Evolutionary conservation across 441 rosid genomes (phyloP), one percentile per base, ranked within the genome.

Genomic region (Biscutella laevigata): DNA sequence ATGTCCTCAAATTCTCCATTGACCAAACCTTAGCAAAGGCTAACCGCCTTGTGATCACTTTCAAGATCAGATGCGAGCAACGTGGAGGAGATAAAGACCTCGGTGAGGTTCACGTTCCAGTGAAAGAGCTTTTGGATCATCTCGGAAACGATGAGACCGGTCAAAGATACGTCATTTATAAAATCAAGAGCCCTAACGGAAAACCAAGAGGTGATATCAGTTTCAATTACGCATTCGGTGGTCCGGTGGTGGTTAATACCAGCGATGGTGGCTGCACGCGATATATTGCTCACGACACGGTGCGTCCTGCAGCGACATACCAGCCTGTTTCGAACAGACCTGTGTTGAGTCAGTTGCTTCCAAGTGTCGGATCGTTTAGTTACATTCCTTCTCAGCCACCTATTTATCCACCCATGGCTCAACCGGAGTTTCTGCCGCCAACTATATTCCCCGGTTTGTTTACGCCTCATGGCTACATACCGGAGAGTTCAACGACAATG

Each of bases 81-180:
- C 59, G 36, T 30, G 70, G 25, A 7, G 65, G 83, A 3, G 88
- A 85, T 28, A 74, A 65, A 67, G 88, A 81, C 24, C 43, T 88
- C 16, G 94, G 87, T 7, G 80, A 72, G 60, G 86, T 82, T 64
- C 60, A 59, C 62, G 80, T 88, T 2, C 89, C 81, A 4, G 53
- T 88, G 39, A 77, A 74, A 59, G 95, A 88, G 69, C 75, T 88
- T 10, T 29, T 79, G 33, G 74, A 68, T 28, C 70, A 62, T 52
- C 66, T 66, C 1, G 71, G 71, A 38, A 53, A 53, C 33, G 61
- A 66, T 3, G 59, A 59, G 7, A 20, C 45, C 40, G 66, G 71
- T 12, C 52, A 59, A 53, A 66, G 73, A 29, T 75, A 71, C 22
- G 77, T 81, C 4, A 76, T 72, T 2, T 88, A 77, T 48, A 78